Base-by-base conservation (phyloP, 2,329 filamentous ascomycete genomes). In the Lachnellula cervina region DNA sequence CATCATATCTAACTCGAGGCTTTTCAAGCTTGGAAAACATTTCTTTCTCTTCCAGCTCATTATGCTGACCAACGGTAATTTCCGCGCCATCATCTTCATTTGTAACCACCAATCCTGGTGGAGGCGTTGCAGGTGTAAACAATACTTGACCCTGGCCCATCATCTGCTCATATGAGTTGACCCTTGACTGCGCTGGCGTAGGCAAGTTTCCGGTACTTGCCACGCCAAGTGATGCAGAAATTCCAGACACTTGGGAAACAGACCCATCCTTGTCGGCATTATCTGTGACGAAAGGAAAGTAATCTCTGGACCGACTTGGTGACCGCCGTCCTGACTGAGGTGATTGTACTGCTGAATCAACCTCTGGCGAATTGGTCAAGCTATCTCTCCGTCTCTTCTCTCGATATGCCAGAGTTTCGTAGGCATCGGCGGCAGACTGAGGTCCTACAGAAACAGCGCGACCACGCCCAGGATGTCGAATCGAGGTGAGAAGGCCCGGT, bases 361-460 rank as follows among this genome's bases (percentile, higher is more conserved):
- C 55, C 2, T 61, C 57, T 2, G 57, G 55, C 5, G 57, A 47
- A 28, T 57, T 61, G 3, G 66, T 69, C 51, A 70, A 73, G 64
- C 82, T 86, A 64, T 87, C 81, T 51, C 82, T 76, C 54, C 85
- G 75, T 56, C 78, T 77, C 62, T 86, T 82, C 64, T 96, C 90
- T 19, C 93, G 86, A 69, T 96, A 96, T 5, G 93, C 94, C 49
- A 99, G 78, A 19, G 91, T 90, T 75, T 99, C 94, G 73, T 97
- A 96, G 23, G 91, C 94, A 73, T 99, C 94, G 2, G 94, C 94
- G 58, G 92, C 92, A 46, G 92, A 97, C 73, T 97, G 94, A 1
- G 94, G 94, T 0, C 94, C 94, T 52, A 97, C 82, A 5, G 91
- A 96, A 35, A 97, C 84, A 34, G 91, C 88, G 51, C 94, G 83